Base-by-base conservation (phyloP, 257 asterid genomes). In the Przewalskia tangutica region DNA sequence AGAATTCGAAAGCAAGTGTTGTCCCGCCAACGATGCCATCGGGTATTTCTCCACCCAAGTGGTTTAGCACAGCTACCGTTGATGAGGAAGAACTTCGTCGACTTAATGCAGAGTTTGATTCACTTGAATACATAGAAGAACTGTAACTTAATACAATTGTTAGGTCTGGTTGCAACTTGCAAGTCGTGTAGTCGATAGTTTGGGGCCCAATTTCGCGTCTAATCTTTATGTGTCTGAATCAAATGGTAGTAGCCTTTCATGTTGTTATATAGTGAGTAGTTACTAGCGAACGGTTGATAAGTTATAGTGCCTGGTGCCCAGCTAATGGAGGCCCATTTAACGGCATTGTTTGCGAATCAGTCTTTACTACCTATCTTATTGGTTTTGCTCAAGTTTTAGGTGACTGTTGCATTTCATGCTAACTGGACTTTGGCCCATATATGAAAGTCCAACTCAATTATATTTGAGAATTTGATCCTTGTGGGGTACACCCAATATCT, bases 101-200 rank as follows among this genome's bases (percentile, higher is more conserved):
- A 50, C 62, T 95, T 27, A 85, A 90, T 87, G 89, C 89, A 14
- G 89, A 88, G 38, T 93, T 93, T 87, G 86, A 89, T 82, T 87
- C 95, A 48, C 89, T 91, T 3, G 92, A 92, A 88, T 90, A 88
- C 60, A 79, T 94, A 48, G 94, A 89, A 88, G 91, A 90, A 55
- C 83, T 92, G 82, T 95, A 82, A 79, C 6, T 76, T 65, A 7
- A 23, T 12, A 23, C 79, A 50, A 75, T 75, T 62, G 13, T 75
- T 23, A 75, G 46, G 62, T 2, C 20, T 48, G 77, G 64, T 9
- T 10, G 62, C 50, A 50, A 12, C 58, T 9, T 10, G 62, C 50
- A 50, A 12, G 36, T 71, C 5, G 6, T 75, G 62, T 75, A 75
- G 62, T 27, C 46, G 6, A 7, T 73, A 75, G 62, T 23, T 75